Conservation (phyloP, 2,329 filamentous ascomycete genomes). For the Diaporthe vaccinii region DNA sequence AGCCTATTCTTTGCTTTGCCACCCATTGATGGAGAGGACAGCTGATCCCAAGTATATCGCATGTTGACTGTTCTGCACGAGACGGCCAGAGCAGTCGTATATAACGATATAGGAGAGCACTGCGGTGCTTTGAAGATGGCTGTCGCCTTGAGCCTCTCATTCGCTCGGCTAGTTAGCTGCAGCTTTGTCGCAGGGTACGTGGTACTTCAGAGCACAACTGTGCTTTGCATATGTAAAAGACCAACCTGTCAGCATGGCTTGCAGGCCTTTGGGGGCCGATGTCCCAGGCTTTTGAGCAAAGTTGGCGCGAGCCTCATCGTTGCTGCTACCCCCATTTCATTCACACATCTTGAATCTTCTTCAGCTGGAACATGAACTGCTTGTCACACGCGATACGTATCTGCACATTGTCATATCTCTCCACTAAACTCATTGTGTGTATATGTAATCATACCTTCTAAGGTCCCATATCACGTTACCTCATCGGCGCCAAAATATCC, state of each 20-base stretch:
- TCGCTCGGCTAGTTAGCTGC: background rate
- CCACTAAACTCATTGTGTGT: background rate
- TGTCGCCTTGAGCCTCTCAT: background rate
- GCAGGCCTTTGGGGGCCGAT: background rate
- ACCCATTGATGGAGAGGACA: background rate
- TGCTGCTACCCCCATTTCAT: background rate
- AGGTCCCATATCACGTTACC: background rate
- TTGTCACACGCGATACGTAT: background rate
- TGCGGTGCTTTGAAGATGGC: background rate
- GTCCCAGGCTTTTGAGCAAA: background rate
- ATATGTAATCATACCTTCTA: no score
- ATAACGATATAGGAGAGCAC: background rate
- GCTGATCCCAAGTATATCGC: background rate
- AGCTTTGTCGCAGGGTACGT: background rate
- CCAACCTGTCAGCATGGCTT: background rate
- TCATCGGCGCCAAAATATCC: background rate
- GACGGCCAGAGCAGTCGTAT: background rate
- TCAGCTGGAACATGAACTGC: background rate
- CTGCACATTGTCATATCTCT: background rate
- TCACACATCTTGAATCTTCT: background rate
- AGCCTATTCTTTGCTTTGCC: background rate
- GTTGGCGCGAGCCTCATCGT: background rate
- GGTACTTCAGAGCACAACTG: conserved; percentile 9
- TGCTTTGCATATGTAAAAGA: background rate
- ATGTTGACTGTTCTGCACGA: background rate